Evolutionary conservation across 345 rosid genomes (phyloP).

Genomic region (Ailanthus altissimus): DNA sequence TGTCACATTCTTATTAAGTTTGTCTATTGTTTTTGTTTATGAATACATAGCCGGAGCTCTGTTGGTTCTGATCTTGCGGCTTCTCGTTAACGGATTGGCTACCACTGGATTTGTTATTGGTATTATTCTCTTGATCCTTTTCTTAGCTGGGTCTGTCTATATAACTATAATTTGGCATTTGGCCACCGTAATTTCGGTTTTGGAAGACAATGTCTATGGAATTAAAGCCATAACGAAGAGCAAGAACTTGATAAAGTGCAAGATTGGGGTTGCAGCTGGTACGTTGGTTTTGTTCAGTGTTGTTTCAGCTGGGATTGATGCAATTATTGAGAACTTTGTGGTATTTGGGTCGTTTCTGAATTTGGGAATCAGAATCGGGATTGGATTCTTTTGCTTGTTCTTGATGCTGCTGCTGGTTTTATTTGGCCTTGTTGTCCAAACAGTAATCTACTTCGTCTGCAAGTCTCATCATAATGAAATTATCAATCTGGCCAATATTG

Average conservation of each 20-base stretch:
- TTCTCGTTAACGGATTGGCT: neutral
- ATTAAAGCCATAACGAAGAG: conserved; percentile 50
- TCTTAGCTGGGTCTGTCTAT: conserved; percentile 38
- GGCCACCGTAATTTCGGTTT: conserved; percentile 54
- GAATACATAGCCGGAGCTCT: conserved; percentile 16
- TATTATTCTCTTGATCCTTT: neutral
- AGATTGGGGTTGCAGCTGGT: conserved; percentile 26
- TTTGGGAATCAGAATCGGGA: conserved; percentile 2
- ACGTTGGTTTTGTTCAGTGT: conserved; percentile 25
- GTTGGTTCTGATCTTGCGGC: conserved; percentile 4
- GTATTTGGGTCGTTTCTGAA: neutral
- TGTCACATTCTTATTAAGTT: conserved; percentile 45
- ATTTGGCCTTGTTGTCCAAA: conserved; percentile 42
- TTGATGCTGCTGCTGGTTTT: conserved; percentile 34
- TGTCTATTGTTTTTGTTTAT: conserved; percentile 31
- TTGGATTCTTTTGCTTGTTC: conserved; percentile 37
- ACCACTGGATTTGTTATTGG: neutral
- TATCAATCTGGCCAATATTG: conserved; percentile 22
- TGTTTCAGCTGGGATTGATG: conserved; percentile 15
- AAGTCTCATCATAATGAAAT: conserved; percentile 55
- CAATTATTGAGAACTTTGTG: conserved; percentile 20
- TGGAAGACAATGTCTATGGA: conserved; percentile 48
- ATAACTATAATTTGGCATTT: conserved; percentile 48
- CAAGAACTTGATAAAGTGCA: conserved; percentile 43
- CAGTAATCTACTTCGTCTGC: conserved; percentile 59